Base-by-base conservation (phyloP, 1,284 basidiomycete species). In the Cryptococcus depauperatus region DNA sequence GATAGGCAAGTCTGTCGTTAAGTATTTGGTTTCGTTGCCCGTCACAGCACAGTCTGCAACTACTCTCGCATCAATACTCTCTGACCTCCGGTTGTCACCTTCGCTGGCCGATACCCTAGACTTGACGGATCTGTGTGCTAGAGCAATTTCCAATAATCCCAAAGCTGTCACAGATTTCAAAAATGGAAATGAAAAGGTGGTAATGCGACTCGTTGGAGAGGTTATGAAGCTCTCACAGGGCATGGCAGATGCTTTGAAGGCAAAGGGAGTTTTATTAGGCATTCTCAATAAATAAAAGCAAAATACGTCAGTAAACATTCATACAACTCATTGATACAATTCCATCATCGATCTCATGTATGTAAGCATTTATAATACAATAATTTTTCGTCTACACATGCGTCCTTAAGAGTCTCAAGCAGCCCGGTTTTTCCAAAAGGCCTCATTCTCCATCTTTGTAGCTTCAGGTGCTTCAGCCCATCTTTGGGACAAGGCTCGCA, bases 181-280 rank as follows among this genome's bases (percentile, higher is more conserved):
- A 14, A 73, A 75, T 30, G 91, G 93, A 0, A 84, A 87, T 48
- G 69, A 73, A 25, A 89, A 85, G 52, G 90, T 92, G 1, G 62
- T 96, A 33, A 89, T 89, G 73, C 83, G 85, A 51, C 76, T 98
- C 27, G 77, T 97, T 6, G 93, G 93, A 0, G 77, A 80, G 62
- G 85, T 93, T 19, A 96, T 97, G 89, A 85, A 82, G 68, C 68
- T 78, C 43, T 85, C 82, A 48, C 75, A 79, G 48, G 92, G 92
- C 4, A 76, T 80, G 27, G 88, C 83, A 18, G 83, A 95, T 58
- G 75, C 76, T 1, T 59, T 63, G 41, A 54, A 62, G 30, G 71
- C 71, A 0, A 64, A 57, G 33, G 62, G 61, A 38, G 50, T 66
- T 14, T 49, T 75, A 21, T 28, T 63, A 27, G 51, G 59, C 23